Evolutionary conservation across 805 yeast species (phyloP).

Genomic region (Saturnispora saitoi): DNA sequence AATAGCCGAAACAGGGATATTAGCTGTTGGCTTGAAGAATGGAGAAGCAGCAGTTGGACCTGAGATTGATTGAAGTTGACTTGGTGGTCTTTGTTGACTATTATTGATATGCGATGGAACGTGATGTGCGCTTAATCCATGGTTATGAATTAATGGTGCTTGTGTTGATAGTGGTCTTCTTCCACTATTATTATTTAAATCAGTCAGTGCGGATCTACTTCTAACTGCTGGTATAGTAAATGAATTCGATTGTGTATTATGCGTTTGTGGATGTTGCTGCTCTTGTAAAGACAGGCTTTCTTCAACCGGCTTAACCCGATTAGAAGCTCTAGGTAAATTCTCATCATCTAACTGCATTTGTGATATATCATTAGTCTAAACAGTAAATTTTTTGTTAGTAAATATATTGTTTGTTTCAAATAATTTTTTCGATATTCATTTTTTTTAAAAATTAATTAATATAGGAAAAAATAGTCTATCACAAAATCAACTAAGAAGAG

Average conservation of each 20-base stretch:
- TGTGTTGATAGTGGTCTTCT: background rate
- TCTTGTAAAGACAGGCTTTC: background rate
- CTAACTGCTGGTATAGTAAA: slow-evolving; percentile 10
- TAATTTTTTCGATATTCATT: too few species aligned
- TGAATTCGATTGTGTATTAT: slow-evolving; percentile 12
- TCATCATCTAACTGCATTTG: slow-evolving; percentile 27
- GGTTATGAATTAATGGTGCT: slow-evolving; percentile 6
- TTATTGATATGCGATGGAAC: slow-evolving; percentile 1
- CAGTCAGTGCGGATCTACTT: slow-evolving; percentile 24
- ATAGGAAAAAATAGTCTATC: background rate
- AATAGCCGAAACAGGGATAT: background rate
- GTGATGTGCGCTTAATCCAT: slow-evolving; percentile 7
- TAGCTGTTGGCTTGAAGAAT: slow-evolving; percentile 23
- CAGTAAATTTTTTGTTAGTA: slow-evolving; percentile 1
- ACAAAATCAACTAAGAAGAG: background rate
- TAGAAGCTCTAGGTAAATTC: slow-evolving; percentile 18
- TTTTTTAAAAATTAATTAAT: background rate
- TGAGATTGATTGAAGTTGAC: slow-evolving; percentile 31
- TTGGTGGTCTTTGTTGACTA: slow-evolving; percentile 54
- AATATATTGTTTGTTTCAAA: background rate
- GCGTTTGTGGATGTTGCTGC: slow-evolving; percentile 10
- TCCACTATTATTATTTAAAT: slow-evolving; percentile 18
- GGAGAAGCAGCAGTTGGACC: slow-evolving; percentile 26
- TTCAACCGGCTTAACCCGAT: slow-evolving; percentile 10
- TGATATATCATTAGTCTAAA: slow-evolving; percentile 16